phyloP scores from a whole-genome alignment of 2,329 filamentous ascomycete species.

The Fusarium staphyleae region DNA sequence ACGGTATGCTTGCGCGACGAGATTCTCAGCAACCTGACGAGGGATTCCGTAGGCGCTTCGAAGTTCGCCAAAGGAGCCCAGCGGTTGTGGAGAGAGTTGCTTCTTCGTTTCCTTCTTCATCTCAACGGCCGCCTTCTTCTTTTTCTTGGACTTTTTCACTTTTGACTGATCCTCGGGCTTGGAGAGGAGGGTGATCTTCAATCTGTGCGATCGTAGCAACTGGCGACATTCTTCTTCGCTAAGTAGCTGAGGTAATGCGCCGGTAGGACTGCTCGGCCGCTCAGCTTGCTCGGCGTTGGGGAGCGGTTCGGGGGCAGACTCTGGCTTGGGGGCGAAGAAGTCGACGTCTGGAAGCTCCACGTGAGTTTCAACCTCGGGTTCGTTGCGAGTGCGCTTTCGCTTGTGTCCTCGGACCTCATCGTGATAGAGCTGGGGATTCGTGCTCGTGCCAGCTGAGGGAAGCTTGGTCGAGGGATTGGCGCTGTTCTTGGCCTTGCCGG shows the following conservation, averaged over 20 bases:
- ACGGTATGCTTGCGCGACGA: constrained; percentile 83
- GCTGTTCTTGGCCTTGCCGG: constrained; percentile 47
- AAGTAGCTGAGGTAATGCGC: constrained; percentile 49
- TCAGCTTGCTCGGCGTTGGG: constrained; percentile 31
- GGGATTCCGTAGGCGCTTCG: constrained; percentile 76
- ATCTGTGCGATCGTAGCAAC: constrained; percentile 78
- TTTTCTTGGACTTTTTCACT: constrained; percentile 64
- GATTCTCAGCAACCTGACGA: constrained; percentile 75
- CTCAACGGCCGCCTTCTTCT: constrained; percentile 57
- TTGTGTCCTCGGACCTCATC: constrained; percentile 61
- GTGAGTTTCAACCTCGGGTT: constrained; percentile 42
- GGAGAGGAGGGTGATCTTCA: constrained; percentile 83
- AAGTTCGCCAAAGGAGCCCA: constrained; percentile 79
- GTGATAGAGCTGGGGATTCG: constrained; percentile 75
- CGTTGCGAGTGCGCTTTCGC: constrained; percentile 59
- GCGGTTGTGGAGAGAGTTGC: constrained; percentile 78
- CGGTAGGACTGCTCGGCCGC: constrained; percentile 41
- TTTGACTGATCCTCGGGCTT: constrained; percentile 53
- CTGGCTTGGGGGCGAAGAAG: constrained; percentile 63
- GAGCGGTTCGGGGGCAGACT: constrained; percentile 45
- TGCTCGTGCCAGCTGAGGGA: constrained; percentile 68
- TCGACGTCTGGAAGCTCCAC: constrained; percentile 58
- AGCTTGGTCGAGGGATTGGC: constrained; percentile 53
- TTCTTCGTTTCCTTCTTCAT: constrained; percentile 61
- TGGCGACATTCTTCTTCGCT: constrained; percentile 76